Conservation (phyloP, 2,329 filamentous ascomycete genomes). For the Biscogniauxia mediterranea region DNA sequence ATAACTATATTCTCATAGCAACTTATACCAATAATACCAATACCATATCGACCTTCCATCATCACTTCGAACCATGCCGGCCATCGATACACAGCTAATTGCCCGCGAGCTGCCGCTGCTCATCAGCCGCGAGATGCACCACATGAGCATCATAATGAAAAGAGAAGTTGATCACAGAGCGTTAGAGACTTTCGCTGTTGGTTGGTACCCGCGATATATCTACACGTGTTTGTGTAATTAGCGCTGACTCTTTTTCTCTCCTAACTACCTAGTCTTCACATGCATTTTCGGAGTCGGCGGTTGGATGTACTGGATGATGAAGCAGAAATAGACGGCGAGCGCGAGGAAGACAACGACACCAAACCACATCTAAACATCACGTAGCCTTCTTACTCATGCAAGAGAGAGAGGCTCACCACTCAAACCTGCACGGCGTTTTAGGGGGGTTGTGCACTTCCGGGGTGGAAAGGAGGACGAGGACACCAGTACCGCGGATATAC, state of each 20-base stretch:
- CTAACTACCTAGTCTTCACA: constrained; percentile 12
- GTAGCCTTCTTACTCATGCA: neutral
- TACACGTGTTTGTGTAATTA: neutral
- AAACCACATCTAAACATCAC: neutral
- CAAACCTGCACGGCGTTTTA: neutral
- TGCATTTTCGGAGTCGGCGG: constrained; percentile 24
- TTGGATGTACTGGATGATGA: constrained; percentile 25
- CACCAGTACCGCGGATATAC: neutral
- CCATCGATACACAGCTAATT: constrained; percentile 19
- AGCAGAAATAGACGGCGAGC: constrained; percentile 14
- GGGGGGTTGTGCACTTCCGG: neutral
- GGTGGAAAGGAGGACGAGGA: neutral
- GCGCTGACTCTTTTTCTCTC: neutral
- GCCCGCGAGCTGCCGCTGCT: constrained; percentile 21
- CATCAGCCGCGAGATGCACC: constrained; percentile 15
- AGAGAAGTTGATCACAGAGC: constrained; percentile 21
- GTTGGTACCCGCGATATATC: constrained; percentile 7
- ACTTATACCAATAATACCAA: constrained; percentile 1
- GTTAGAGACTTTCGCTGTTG: constrained; percentile 21
- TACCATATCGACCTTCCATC: neutral
- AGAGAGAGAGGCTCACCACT: neutral
- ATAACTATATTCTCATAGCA: constrained; percentile 4
- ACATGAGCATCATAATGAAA: constrained; percentile 21
- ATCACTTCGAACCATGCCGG: constrained; percentile 13
- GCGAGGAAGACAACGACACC: constrained; percentile 2